These are phyloP conservation scores for Pythium scleroteichum DNA, from an alignment of 352 stramenopile species.

Conservation along the genomic window DNA sequence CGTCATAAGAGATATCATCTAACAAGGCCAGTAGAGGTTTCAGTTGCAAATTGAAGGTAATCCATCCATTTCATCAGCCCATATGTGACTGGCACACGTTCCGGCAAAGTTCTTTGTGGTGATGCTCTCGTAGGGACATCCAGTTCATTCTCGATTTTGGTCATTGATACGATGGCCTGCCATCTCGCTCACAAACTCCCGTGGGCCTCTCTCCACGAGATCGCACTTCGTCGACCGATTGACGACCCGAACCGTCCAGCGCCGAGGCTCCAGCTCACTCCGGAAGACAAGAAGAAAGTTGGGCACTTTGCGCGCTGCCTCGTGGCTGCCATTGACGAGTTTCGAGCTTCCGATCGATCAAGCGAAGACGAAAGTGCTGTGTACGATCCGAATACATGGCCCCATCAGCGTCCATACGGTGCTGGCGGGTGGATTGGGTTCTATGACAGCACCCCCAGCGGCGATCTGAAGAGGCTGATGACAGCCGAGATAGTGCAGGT, in stretches of 20 bases:
- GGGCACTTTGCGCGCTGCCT: constrained; percentile 36
- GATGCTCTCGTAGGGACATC: too few relatives aligned
- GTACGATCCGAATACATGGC: constrained; percentile 10
- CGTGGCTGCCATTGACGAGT: constrained; percentile 27
- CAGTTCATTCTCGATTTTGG: too few relatives aligned
- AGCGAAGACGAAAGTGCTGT: constrained; percentile 24
- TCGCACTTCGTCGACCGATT: neutral
- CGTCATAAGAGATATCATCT: too few relatives aligned
- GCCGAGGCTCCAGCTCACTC: constrained; percentile 1
- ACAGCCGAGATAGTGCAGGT: constrained; percentile 22
- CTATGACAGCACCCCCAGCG: neutral
- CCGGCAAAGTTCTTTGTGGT: too few relatives aligned
- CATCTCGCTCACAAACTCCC: constrained; percentile 32
- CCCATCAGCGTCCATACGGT: neutral
- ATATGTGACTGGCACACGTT: too few relatives aligned
- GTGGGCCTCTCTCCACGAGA: constrained; percentile 29
- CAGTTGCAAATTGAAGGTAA: too few relatives aligned
- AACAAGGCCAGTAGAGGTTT: too few relatives aligned
- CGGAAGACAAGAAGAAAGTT: constrained; percentile 25
- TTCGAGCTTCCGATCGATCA: constrained; percentile 26
- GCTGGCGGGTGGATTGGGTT: neutral
- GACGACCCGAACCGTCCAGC: neutral
- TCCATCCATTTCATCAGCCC: too few relatives aligned
- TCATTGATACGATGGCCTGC: too few relatives aligned
- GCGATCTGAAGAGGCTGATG: constrained; percentile 21